Evolutionary conservation across 768 basidiomycete genomes (phyloP).

Genomic region (Piloderma croceum): DNA sequence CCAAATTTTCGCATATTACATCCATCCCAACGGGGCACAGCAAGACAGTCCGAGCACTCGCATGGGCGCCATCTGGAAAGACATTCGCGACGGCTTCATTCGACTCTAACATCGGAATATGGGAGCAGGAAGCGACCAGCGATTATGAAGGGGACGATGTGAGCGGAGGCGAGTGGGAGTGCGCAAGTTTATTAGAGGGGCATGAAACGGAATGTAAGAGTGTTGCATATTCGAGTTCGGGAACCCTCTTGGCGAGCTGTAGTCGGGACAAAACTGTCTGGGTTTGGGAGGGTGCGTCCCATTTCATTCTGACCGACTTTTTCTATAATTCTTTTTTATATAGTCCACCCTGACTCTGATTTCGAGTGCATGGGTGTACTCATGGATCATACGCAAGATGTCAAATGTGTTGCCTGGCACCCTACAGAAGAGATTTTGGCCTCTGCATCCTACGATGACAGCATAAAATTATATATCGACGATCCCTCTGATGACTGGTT

Average conservation of each 20-base stretch:
- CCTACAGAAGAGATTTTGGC: slow-evolving; percentile 96
- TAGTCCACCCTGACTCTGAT: slow-evolving; percentile 86
- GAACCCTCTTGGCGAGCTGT: slow-evolving; percentile 82
- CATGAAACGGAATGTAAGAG: slow-evolving; percentile 97
- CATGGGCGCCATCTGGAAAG: slow-evolving; percentile 85
- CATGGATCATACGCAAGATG: slow-evolving; percentile 96
- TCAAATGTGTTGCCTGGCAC: slow-evolving; percentile 94
- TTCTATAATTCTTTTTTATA: slow-evolving; percentile 2
- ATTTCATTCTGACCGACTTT: background rate
- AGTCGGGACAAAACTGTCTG: slow-evolving; percentile 97
- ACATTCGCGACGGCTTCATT: slow-evolving; percentile 91
- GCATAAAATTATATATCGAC: slow-evolving; percentile 88
- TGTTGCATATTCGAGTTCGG: slow-evolving; percentile 76
- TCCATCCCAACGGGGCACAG: slow-evolving; percentile 80
- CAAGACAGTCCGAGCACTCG: slow-evolving; percentile 80
- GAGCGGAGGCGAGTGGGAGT: slow-evolving; percentile 72
- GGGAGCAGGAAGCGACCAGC: slow-evolving; percentile 64
- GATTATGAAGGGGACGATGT: slow-evolving; percentile 23
- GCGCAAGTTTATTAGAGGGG: slow-evolving; percentile 79
- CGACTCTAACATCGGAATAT: slow-evolving; percentile 86
- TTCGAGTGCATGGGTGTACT: slow-evolving; percentile 93
- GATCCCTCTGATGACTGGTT: slow-evolving; percentile 95
- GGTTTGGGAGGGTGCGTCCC: slow-evolving; percentile 88
- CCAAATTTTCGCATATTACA: slow-evolving; percentile 47
- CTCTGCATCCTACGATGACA: slow-evolving; percentile 95